Percentiles rank a stretch among this genome's conserved stretches.
Conservation (phyloP, 306 rosid species). For the Lotus japonicus region DNA sequence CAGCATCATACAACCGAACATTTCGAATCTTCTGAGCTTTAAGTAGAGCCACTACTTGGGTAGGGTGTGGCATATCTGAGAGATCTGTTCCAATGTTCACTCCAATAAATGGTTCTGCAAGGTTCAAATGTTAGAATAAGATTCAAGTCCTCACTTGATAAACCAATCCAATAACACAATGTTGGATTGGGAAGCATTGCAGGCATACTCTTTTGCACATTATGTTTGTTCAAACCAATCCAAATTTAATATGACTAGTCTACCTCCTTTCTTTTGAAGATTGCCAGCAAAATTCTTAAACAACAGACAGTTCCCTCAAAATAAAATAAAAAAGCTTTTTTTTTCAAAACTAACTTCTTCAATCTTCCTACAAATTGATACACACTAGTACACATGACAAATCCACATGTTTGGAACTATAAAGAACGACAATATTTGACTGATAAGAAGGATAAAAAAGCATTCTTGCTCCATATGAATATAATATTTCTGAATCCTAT, state of each 20-base stretch:
- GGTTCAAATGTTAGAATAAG: conserved; percentile 1
- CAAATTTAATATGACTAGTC: too few species aligned
- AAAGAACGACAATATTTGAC: conserved; percentile 5
- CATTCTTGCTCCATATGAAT: background rate
- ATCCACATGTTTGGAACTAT: conserved; percentile 10
- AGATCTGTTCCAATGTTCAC: conserved; percentile 84
- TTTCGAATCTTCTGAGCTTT: conserved; percentile 72
- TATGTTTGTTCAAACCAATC: background rate
- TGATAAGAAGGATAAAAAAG: conserved; percentile 1
- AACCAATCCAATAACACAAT: background rate
- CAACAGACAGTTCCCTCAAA: background rate
- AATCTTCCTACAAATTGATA: background rate
- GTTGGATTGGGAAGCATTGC: background rate
- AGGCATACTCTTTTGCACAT: background rate
- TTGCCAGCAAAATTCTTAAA: background rate
- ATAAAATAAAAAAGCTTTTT: background rate
- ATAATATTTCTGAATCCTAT: conserved; percentile 1
- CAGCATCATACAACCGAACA: conserved; percentile 59
- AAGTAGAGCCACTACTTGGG: conserved; percentile 73
- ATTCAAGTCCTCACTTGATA: background rate
- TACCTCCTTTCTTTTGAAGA: background rate
- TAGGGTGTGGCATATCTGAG: conserved; percentile 82
- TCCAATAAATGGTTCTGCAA: conserved; percentile 67
- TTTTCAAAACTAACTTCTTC: background rate
- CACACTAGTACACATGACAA: background rate